These are phyloP conservation scores for Pezicula neosporulosa DNA, from an alignment of 2,329 filamentous ascomycete species.

Conservation along the genomic window DNA sequence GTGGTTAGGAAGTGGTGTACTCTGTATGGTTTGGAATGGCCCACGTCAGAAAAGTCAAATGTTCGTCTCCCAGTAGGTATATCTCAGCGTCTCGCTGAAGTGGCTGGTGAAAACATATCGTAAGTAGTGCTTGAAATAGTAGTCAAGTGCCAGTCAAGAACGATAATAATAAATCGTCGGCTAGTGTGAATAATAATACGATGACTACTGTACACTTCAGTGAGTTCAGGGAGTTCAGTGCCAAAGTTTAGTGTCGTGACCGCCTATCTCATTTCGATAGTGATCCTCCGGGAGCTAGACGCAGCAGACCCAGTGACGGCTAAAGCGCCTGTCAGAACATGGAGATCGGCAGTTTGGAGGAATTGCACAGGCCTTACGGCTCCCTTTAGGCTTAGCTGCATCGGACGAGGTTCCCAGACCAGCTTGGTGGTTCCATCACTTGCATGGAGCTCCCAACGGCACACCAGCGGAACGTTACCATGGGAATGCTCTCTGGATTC, in stretches of 20 bases:
- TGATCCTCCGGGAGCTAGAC: conserved; percentile 13
- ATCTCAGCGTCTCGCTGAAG: background rate
- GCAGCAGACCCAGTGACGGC: background rate
- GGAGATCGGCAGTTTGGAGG: conserved; percentile 7
- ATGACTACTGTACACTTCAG: too few species aligned
- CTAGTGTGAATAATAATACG: too few species aligned
- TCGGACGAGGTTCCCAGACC: conserved; percentile 16
- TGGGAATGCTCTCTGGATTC: background rate
- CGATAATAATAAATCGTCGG: too few species aligned
- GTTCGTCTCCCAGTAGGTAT: background rate
- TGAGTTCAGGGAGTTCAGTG: too few species aligned
- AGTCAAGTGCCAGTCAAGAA: background rate
- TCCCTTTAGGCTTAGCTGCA: conserved; percentile 1
- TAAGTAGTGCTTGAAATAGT: too few species aligned
- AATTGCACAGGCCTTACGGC: background rate
- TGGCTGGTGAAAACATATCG: too few species aligned
- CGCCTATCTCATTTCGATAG: background rate
- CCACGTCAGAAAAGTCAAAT: background rate
- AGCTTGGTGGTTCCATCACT: conserved; percentile 17
- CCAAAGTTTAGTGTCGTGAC: background rate
- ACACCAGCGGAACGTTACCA: background rate
- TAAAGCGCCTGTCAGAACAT: conserved; percentile 4
- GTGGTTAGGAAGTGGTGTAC: background rate
- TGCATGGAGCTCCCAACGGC: conserved; percentile 5
- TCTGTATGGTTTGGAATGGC: background rate